phyloP scores from a whole-genome alignment of 179 eudicot species.

The Patellifolia procumbens region DNA sequence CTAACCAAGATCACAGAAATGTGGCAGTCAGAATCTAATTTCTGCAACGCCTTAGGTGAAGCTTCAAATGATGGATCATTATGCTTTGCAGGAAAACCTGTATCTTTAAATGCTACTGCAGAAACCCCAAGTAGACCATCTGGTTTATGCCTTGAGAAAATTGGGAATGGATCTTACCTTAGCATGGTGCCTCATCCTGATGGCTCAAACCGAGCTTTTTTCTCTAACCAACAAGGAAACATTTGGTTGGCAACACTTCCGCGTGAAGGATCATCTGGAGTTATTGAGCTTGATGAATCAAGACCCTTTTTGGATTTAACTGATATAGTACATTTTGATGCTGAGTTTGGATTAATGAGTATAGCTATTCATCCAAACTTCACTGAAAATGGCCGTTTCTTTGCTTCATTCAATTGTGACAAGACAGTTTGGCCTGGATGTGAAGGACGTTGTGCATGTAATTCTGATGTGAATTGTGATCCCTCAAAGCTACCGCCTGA shows the following conservation, averaged over 20 bases:
- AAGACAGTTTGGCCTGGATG: conserved; percentile 66
- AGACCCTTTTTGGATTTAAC: conserved; percentile 75
- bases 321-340: conserved; percentile 63
- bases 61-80: conserved; percentile 45
- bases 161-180: conserved; percentile 69
- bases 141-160: conserved; percentile 85
- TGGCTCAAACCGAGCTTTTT: conserved; percentile 77
- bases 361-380: conserved; percentile 79
- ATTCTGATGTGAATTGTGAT: conserved; percentile 77
- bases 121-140: conserved; percentile 35
- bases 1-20: conserved; percentile 49
- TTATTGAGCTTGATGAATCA: conserved; percentile 57
- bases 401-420: conserved; percentile 81
- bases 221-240: conserved; percentile 65
- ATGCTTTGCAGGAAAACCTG: conserved; percentile 60
- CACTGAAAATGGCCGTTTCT: conserved; percentile 67
- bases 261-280: conserved; percentile 49
- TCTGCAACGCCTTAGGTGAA: conserved; percentile 71
- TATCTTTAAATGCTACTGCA: conserved; percentile 38
- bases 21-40: conserved; percentile 64
- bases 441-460: conserved; percentile 79
- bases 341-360: conserved; percentile 69
- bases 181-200: conserved; percentile 78
- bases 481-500: conserved; percentile 60
- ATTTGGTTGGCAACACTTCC: conserved; percentile 75